Conservation (phyloP, 352 stramenopile genomes). For the Pythium insidiosum region DNA sequence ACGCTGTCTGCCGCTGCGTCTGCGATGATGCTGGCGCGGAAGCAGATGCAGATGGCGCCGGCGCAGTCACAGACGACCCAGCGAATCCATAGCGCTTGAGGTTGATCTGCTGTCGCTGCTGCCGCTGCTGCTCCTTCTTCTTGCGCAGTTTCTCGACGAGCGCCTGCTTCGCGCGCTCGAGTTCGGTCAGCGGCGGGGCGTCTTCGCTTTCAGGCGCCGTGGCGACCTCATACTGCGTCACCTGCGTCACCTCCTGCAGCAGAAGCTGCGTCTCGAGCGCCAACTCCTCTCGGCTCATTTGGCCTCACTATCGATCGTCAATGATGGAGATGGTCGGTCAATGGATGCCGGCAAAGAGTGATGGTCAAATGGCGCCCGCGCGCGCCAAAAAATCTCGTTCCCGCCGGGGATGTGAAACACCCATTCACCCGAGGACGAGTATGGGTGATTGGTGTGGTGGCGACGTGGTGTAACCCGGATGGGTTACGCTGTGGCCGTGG, state of each 20-base stretch:
- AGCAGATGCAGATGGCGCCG: not conserved
- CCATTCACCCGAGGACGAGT: no score
- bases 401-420: no score
- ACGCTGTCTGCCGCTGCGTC: not conserved
- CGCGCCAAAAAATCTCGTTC: no score
- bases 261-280: conserved; percentile 73
- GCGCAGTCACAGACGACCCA: not conserved
- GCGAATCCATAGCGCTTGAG: conserved; percentile 30
- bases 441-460: no score
- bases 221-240: conserved; percentile 26
- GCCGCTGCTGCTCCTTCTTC: conserved; percentile 48
- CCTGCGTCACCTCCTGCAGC: conserved; percentile 66
- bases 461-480: no score
- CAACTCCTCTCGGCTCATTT: conserved; percentile 41
- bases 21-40: not conserved
- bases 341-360: no score
- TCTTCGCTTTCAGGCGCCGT: conserved; percentile 17
- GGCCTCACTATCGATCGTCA: not conserved
- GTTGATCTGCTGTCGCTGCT: conserved; percentile 42
- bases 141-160: conserved; percentile 57
- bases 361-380: no score
- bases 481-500: no score
- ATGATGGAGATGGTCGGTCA: not conserved
- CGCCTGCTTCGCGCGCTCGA: conserved; percentile 41
- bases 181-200: conserved; percentile 26